Conservation (phyloP, 306 rosid genomes). For the Prunus persica region DNA sequence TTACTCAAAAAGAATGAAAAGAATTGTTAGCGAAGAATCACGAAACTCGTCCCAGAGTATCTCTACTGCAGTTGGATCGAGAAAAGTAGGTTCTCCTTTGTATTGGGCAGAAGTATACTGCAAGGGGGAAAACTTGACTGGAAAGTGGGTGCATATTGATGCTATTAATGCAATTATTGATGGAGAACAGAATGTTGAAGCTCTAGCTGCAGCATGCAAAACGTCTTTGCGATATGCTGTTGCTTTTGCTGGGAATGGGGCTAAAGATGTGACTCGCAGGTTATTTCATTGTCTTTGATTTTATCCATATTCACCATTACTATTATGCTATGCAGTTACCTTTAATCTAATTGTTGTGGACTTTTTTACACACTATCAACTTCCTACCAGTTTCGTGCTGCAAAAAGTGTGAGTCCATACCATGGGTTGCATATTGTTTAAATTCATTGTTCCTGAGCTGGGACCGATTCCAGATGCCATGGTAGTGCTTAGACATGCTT, state of each 20-base stretch:
- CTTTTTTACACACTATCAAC: not conserved
- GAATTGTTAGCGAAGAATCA: slow-evolving; percentile 44
- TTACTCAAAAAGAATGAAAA: slow-evolving; percentile 53
- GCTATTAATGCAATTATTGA: slow-evolving; percentile 75
- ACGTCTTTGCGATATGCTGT: slow-evolving; percentile 82
- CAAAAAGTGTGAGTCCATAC: not conserved
- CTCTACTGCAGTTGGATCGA: slow-evolving; percentile 81
- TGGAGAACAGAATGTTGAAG: slow-evolving; percentile 87
- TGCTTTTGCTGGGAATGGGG: slow-evolving; percentile 94
- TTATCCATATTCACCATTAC: slow-evolving; percentile 11
- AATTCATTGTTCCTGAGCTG: not conserved
- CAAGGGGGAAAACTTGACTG: slow-evolving; percentile 78
- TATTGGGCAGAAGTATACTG: slow-evolving; percentile 97
- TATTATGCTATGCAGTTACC: slow-evolving; percentile 12
- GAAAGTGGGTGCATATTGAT: slow-evolving; percentile 96
- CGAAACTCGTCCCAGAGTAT: slow-evolving; percentile 47
- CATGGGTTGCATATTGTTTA: not conserved
- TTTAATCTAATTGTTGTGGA: slow-evolving; percentile 1
- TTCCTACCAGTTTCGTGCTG: not conserved
- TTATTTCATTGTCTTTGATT: slow-evolving; percentile 32
- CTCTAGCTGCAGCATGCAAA: slow-evolving; percentile 81
- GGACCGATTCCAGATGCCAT: not conserved
- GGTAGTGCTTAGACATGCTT: too few species aligned
- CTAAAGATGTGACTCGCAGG: slow-evolving; percentile 99
- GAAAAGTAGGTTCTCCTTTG: slow-evolving; percentile 77